Evolutionary conservation across 2,329 filamentous ascomycete genomes (phyloP), one percentile per base, ranked within the genome.

Genomic region (Didymella arachidicola): DNA sequence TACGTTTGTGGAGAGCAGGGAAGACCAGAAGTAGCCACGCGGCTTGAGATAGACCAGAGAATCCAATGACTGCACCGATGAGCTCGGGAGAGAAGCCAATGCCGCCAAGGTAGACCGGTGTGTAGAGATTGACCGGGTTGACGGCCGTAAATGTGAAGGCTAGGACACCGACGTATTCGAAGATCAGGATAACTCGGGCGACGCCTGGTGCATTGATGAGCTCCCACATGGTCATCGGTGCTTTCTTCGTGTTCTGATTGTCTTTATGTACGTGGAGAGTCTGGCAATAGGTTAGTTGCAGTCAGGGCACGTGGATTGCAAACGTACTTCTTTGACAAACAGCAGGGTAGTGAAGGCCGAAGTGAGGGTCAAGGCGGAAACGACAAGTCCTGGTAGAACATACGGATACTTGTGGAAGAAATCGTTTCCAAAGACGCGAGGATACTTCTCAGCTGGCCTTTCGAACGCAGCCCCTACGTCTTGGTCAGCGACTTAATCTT

Each of bases 141-240:
- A 93, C 77, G 55, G 90, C 89, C 0, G 90, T 93, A 74, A 89
- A 93, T 1, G 86, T 82, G 61, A 90, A 87, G 0, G 86, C 89
- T 4, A 93, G 83, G 2, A 92, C 74, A 83, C 88, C 88, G 39
- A 87, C 81, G 70, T 91, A 85, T 1, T 81, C 82, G 72, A 89
- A 91, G 39, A 88, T 79, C 70, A 84, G 86, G 2, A 94, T 79
- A 1, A 91, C 89, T 26, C 82, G 79, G n/a, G 76, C 77, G 1
- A 94, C 89, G 10, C 88, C 87, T 0, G 89, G 89, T 0, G 83
- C 77, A 38, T 80, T 83, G 55, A 92, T 53, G 11, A 94, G 81
- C 45, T 85, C 76, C 74, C 78, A 73, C 1, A 80, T 84, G 2
- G 83, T 81, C 73, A 82, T 79, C 5, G 71, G 69, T 4, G 71